A percentile compares a stretch with the other conserved stretches of the same genome.
Evolutionary conservation across 306 rosid genomes (phyloP).

Genomic region (Vachellia collinsii): DNA sequence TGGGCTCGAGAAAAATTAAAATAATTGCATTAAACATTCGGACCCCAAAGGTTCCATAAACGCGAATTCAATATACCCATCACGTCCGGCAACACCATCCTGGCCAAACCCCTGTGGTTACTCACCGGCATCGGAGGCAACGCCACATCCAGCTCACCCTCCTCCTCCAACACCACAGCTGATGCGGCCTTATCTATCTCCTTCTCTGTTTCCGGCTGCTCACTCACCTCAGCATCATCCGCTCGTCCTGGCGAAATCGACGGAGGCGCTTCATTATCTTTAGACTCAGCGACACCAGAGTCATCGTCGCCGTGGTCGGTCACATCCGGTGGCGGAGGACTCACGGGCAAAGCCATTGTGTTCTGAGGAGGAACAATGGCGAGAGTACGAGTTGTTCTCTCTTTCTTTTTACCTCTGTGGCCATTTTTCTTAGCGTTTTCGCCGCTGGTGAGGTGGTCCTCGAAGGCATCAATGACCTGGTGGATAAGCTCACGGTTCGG

Average conservation of each 20-base stretch:
- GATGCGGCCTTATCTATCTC: neutral
- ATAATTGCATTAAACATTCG: slow-evolving; percentile 49
- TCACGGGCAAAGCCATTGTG: neutral
- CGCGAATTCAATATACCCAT: slow-evolving; percentile 71
- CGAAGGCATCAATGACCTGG: slow-evolving; percentile 70
- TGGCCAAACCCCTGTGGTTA: slow-evolving; percentile 60
- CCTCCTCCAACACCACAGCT: slow-evolving; percentile 18
- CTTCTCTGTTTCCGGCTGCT: neutral
- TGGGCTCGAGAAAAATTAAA: slow-evolving; percentile 33
- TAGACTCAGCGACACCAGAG: neutral
- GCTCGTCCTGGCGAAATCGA: slow-evolving; percentile 6
- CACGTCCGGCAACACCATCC: slow-evolving; percentile 81
- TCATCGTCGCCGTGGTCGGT: neutral
- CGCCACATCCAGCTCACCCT: slow-evolving; percentile 19
- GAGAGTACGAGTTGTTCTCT: slow-evolving; percentile 33
- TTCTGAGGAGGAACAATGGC: neutral
- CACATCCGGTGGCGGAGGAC: neutral
- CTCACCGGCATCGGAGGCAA: slow-evolving; percentile 38
- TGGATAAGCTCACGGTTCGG: slow-evolving; percentile 65
- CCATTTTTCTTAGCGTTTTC: slow-evolving; percentile 46
- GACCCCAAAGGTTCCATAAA: slow-evolving; percentile 80
- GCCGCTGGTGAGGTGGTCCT: slow-evolving; percentile 53
- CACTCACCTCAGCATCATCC: neutral
- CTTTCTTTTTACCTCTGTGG: slow-evolving; percentile 45
- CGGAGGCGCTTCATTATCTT: slow-evolving; percentile 7